These are phyloP conservation scores for Torulaspora microellipsoides DNA, from an alignment of 805 yeast genomes.

Conservation along the genomic window DNA sequence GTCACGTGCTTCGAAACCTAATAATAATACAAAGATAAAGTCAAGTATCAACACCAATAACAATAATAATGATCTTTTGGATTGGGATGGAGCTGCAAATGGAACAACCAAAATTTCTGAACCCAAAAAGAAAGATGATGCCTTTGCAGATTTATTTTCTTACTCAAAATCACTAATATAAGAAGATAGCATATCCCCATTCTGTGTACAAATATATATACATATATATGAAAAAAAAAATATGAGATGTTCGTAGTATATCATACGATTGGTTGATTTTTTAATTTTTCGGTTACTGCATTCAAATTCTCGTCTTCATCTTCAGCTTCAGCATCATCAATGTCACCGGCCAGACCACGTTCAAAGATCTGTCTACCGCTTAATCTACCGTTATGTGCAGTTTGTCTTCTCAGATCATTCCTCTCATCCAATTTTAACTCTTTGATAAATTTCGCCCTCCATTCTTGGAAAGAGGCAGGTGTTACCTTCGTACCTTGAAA, in stretches of 20 bases:
- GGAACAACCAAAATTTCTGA: constrained; percentile 7
- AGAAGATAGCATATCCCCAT: background rate
- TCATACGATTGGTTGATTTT: background rate
- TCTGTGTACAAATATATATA: background rate
- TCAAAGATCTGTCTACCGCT: constrained; percentile 91
- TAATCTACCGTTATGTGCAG: constrained; percentile 69
- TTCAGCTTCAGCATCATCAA: constrained; percentile 48
- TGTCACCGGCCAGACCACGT: constrained; percentile 74
- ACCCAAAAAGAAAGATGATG: constrained; percentile 18
- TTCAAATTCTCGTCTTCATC: constrained; percentile 17
- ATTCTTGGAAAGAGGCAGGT: constrained; percentile 58
- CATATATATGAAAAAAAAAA: background rate
- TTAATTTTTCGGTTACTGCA: constrained; percentile 12
- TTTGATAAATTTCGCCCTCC: constrained; percentile 69
- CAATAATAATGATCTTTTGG: constrained; percentile 16
- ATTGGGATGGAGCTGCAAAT: constrained; percentile 13
- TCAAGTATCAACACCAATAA: constrained; percentile 4
- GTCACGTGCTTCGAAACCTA: constrained; percentile 11
- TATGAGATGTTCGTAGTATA: constrained; percentile 1
- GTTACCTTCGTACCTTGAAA: constrained; percentile 91
- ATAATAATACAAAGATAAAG: constrained; percentile 6
- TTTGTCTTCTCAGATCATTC: constrained; percentile 45
- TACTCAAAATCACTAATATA: constrained; percentile 32
- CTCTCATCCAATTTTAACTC: constrained; percentile 69
- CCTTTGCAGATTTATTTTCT: constrained; percentile 30